phyloP scores from a whole-genome alignment of 2,329 filamentous ascomycete genomes.

The Claviceps africana region DNA sequence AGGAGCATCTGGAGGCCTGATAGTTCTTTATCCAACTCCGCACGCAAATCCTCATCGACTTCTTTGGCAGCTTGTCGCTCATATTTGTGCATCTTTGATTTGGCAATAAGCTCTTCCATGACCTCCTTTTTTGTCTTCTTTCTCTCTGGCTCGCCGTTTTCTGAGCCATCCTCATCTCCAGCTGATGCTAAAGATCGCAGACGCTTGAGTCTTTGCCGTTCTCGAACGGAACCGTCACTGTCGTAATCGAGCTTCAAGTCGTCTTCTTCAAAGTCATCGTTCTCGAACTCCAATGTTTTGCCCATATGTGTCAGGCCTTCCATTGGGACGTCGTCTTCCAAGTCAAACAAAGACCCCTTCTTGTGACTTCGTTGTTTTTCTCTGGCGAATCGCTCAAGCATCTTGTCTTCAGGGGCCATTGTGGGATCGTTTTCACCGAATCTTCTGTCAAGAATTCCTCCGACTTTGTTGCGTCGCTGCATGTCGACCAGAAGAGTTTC shows the following conservation, averaged over 20 bases:
- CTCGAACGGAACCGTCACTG: slow-evolving; percentile 40
- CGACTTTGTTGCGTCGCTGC: slow-evolving; percentile 77
- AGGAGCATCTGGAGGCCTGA: slow-evolving; percentile 62
- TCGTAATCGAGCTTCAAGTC: slow-evolving; percentile 52
- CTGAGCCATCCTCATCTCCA: slow-evolving; percentile 30
- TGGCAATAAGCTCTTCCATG: slow-evolving; percentile 95
- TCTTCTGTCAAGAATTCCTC: slow-evolving; percentile 80
- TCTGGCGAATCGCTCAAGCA: slow-evolving; percentile 76
- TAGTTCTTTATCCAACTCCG: slow-evolving; percentile 73
- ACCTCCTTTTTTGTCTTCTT: slow-evolving; percentile 96
- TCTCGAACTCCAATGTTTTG: slow-evolving; percentile 53
- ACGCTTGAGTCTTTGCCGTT: slow-evolving; percentile 41
- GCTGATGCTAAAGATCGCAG: slow-evolving; percentile 31
- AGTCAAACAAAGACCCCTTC: slow-evolving; percentile 70
- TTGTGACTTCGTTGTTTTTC: slow-evolving; percentile 73
- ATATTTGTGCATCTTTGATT: slow-evolving; percentile 90
- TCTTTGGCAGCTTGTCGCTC: slow-evolving; percentile 88
- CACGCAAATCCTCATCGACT: slow-evolving; percentile 77
- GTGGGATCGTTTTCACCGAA: slow-evolving; percentile 92
- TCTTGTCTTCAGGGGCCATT: slow-evolving; percentile 87
- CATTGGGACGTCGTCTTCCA: slow-evolving; percentile 57
- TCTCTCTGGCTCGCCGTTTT: slow-evolving; percentile 52
- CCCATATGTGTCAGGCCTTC: slow-evolving; percentile 70
- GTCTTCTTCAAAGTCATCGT: slow-evolving; percentile 65
- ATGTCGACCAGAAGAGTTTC: slow-evolving; percentile 81